Evolutionary conservation across 1,284 basidiomycete species (phyloP).

Genomic region (Trichosporon sp.): DNA sequence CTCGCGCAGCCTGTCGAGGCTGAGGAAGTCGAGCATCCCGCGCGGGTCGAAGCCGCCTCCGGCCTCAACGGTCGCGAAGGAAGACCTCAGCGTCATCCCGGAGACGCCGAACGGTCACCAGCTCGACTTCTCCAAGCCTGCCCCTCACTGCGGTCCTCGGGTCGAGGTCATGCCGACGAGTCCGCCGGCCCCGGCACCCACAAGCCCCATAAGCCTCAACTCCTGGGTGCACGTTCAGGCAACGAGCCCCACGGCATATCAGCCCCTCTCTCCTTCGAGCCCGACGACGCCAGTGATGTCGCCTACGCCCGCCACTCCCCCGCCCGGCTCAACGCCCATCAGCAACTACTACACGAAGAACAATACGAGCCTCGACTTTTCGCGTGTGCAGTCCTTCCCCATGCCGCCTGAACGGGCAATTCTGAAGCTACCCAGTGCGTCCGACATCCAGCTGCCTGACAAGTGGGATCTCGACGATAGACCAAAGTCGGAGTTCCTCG

Average conservation of each 20-base stretch:
- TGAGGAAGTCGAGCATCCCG: constrained; percentile 3
- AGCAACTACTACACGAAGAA: constrained; percentile 14
- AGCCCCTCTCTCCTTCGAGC: neutral
- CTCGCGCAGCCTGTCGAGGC: constrained; percentile 3
- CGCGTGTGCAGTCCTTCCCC: constrained; percentile 3
- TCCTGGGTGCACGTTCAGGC: constrained; percentile 6
- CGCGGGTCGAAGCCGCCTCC: neutral
- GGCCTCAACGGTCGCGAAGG: neutral
- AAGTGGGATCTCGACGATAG: neutral
- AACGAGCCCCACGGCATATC: neutral
- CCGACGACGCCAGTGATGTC: neutral
- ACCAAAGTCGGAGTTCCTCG: neutral
- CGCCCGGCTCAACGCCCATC: neutral
- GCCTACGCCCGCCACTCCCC: neutral
- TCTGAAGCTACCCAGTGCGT: neutral
- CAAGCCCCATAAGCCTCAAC: constrained; percentile 1
- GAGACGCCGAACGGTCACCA: neutral
- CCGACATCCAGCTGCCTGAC: neutral
- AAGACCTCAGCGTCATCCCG: constrained; percentile 3
- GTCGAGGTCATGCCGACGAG: neutral
- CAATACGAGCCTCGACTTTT: constrained; percentile 14
- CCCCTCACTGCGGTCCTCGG: neutral
- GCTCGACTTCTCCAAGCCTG: neutral
- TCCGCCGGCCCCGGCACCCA: neutral
- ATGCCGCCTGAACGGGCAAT: constrained; percentile 14